Base-by-base conservation (phyloP, 83 land plant species). In the Thuja plicata region DNA sequence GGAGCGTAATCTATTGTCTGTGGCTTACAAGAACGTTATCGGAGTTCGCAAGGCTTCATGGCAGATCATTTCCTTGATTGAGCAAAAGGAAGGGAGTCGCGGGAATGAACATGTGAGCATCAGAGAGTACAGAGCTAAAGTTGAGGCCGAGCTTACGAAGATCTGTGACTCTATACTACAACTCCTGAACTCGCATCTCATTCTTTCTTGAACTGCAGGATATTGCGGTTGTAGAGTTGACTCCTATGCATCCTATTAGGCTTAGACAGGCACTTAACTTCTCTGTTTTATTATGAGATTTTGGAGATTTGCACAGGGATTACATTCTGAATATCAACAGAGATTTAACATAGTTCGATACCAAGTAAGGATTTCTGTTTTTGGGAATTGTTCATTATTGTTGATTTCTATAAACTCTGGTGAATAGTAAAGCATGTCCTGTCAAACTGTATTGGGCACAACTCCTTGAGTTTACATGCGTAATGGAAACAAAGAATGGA, bases 281-380 rank as follows among this genome's bases (percentile, higher is more conserved):
- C 88, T 93, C 94, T 21, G 93, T 93, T 93, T 40, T 91, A 93
- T 86, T 91, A 93, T 88, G 94, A 93, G 57, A 93, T 93, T 83
- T 81, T 93, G 86, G n/a, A n/a, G n/a, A n/a, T n/a, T n/a, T n/a
- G n/a, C n/a, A n/a, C n/a, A n/a, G n/a, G n/a, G n/a, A n/a, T n/a
- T n/a, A n/a, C n/a, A n/a, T n/a, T n/a, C n/a, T n/a, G n/a, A n/a
- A n/a, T n/a, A n/a, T n/a, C n/a, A n/a, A n/a, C n/a, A n/a, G n/a
- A n/a, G n/a, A n/a, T n/a, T n/a, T n/a, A n/a, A n/a, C n/a, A n/a
- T n/a, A n/a, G n/a, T n/a, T n/a, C n/a, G n/a, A n/a, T n/a, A n/a
- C n/a, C n/a, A n/a, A n/a, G n/a, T n/a, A n/a, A n/a, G n/a, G n/a
- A n/a, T n/a, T n/a, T n/a, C n/a, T n/a, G n/a, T n/a, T n/a, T n/a